Conservation (phyloP, 495 filamentous ascomycete species). For the Hypoxylon perforatum region DNA sequence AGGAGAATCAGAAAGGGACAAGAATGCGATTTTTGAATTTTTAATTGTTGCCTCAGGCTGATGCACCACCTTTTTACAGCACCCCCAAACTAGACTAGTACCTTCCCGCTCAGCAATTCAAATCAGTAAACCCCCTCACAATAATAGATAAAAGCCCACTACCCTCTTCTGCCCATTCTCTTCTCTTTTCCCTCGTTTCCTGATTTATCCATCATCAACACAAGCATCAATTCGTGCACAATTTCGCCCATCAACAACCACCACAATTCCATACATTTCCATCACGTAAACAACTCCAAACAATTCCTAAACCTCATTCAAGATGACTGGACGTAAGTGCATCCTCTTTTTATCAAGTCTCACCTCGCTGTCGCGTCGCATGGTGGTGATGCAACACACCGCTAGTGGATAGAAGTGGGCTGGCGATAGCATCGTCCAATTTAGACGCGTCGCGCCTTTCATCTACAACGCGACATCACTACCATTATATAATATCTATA, state of each 20-base stretch:
- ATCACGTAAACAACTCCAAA: conserved; percentile 48
- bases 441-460: conserved; percentile 34
- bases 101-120: conserved; percentile 39
- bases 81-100: conserved; percentile 46
- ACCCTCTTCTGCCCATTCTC: conserved; percentile 36
- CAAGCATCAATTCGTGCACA: conserved; percentile 41
- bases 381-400: conserved; percentile 27
- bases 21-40: conserved; percentile 26
- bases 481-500: not conserved
- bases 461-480: conserved; percentile 69
- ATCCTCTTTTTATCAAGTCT: conserved; percentile 30
- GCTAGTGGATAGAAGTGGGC: conserved; percentile 43
- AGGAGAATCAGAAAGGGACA: conserved; percentile 30
- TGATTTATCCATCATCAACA: conserved; percentile 46
- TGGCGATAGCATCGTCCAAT: conserved; percentile 11
- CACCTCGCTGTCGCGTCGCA: conserved; percentile 30
- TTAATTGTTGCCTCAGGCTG: conserved; percentile 22
- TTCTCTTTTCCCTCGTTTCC: conserved; percentile 33
- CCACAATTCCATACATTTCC: conserved; percentile 42
- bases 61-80: conserved; percentile 14
- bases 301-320: conserved; percentile 57
- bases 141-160: conserved; percentile 31
- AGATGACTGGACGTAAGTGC: conserved; percentile 96
- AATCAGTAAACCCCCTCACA: conserved; percentile 41
- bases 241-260: conserved; percentile 46